Evolutionary conservation across 441 rosid genomes (phyloP).

Genomic region (Geranium incanum): DNA sequence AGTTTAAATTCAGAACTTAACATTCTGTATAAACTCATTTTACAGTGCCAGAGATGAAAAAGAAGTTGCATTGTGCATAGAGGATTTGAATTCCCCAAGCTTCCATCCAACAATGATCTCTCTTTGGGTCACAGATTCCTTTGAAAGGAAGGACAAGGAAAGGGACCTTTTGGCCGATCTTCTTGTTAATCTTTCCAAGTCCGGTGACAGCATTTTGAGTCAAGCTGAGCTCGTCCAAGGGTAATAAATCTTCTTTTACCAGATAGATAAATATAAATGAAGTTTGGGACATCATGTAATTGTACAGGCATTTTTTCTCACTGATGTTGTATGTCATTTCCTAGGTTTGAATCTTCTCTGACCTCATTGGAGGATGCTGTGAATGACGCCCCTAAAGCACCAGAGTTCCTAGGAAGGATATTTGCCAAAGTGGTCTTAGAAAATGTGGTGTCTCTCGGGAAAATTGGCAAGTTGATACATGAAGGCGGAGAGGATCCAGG

Average conservation of each 20-base stretch:
- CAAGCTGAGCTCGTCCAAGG: slow-evolving; percentile 59
- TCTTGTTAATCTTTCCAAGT: slow-evolving; percentile 55
- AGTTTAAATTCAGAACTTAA: neutral
- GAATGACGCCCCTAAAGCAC: slow-evolving; percentile 84
- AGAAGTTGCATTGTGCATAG: slow-evolving; percentile 80
- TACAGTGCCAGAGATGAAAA: slow-evolving; percentile 87
- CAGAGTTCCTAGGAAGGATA: slow-evolving; percentile 67
- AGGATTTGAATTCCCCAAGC: slow-evolving; percentile 67
- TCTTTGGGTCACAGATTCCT: slow-evolving; percentile 87
- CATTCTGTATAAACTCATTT: slow-evolving; percentile 5
- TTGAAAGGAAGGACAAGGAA: slow-evolving; percentile 87
- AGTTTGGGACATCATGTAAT: neutral
- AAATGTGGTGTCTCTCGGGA: slow-evolving; percentile 41
- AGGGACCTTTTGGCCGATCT: slow-evolving; percentile 79
- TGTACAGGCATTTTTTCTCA: neutral
- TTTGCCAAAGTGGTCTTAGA: slow-evolving; percentile 49
- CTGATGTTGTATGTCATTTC: neutral
- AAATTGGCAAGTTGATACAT: slow-evolving; percentile 45
- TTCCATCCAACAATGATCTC: slow-evolving; percentile 88
- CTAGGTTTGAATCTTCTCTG: slow-evolving; percentile 75
- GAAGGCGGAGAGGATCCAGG: slow-evolving; percentile 76
- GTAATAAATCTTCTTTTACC: slow-evolving; percentile 27
- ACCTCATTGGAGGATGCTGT: slow-evolving; percentile 73
- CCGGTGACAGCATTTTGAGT: slow-evolving; percentile 44
- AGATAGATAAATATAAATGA: neutral